These are phyloP conservation scores for Chlorella sp. DNA, from an alignment of 139 green algal genomes.

Conservation along the genomic window DNA sequence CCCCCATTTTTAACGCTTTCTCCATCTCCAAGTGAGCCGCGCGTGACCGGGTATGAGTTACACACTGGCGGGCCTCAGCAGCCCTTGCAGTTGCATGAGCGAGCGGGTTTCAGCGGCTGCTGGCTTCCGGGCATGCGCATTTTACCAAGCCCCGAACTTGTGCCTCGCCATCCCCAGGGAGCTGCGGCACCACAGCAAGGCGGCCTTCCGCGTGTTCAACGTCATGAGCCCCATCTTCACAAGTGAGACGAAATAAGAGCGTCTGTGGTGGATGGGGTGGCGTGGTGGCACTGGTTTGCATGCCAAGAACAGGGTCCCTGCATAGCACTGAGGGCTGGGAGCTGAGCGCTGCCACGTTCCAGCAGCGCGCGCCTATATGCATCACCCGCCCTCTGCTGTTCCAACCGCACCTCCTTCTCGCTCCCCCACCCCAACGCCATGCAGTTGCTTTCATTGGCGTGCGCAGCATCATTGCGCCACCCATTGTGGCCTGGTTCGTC, in stretches of 20 bases:
- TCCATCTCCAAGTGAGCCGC: conserved; percentile 13
- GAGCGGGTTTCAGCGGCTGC: no score
- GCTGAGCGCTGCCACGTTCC: no score
- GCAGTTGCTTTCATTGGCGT: conserved; percentile 26
- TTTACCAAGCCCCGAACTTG: neutral
- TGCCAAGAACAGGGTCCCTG: no score
- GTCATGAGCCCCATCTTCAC: conserved; percentile 27
- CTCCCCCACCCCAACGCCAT: neutral
- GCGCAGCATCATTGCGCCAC: conserved; percentile 16
- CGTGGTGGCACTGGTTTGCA: no score
- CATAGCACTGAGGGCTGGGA: no score
- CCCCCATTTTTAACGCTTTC: conserved; percentile 25
- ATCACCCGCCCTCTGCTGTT: neutral
- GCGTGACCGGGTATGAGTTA: no score
- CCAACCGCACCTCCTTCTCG: neutral
- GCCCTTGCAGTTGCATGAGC: no score
- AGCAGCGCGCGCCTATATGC: neutral
- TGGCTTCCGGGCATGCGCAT: no score
- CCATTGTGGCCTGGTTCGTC: conserved; percentile 33
- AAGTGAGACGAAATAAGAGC: neutral
- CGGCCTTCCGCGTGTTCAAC: neutral
- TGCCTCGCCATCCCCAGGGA: conserved; percentile 18
- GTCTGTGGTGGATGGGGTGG: no score
- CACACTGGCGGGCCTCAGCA: no score
- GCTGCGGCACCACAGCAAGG: conserved; percentile 35